These are phyloP conservation scores for Pseudocercospora fijiensis DNA, from an alignment of 2,329 filamentous ascomycete genomes.

Conservation along the genomic window DNA sequence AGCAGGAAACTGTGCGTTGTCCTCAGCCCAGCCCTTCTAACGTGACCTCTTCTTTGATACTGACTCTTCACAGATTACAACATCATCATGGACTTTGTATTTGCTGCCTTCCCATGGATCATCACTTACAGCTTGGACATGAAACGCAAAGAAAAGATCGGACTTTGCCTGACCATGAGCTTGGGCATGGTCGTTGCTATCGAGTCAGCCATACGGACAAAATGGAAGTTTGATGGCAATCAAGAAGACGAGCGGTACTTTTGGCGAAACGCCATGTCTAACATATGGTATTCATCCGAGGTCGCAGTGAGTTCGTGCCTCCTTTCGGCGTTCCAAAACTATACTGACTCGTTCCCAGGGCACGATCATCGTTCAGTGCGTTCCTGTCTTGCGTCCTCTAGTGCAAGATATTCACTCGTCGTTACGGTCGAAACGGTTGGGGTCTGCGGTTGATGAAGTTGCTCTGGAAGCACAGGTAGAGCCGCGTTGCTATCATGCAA, in stretches of 20 bases:
- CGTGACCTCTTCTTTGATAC: background rate
- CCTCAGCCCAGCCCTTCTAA: conserved; percentile 11
- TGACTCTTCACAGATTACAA: conserved; percentile 48
- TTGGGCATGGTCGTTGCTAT: conserved; percentile 53
- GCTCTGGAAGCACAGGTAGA: conserved; percentile 17
- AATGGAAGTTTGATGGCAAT: conserved; percentile 48
- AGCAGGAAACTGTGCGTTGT: conserved; percentile 50
- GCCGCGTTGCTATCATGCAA: conserved; percentile 18
- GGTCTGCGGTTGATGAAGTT: conserved; percentile 28
- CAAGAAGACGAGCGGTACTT: conserved; percentile 50
- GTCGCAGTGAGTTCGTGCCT: conserved; percentile 37
- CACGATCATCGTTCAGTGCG: conserved; percentile 57
- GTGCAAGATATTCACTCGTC: conserved; percentile 46
- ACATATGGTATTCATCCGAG: conserved; percentile 54
- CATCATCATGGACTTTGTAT: conserved; percentile 55
- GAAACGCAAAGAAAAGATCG: conserved; percentile 51
- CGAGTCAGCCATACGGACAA: conserved; percentile 49
- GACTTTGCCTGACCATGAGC: conserved; percentile 53
- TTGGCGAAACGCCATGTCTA: conserved; percentile 50
- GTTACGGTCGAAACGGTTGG: conserved; percentile 39
- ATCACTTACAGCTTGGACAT: conserved; percentile 53
- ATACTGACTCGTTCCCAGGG: conserved; percentile 30
- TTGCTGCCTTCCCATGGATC: conserved; percentile 53
- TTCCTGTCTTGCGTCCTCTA: conserved; percentile 53
- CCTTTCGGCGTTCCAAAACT: background rate